These are phyloP conservation scores for Sporothrix curviconia DNA, from an alignment of 2,329 filamentous ascomycete genomes.

Conservation along the genomic window DNA sequence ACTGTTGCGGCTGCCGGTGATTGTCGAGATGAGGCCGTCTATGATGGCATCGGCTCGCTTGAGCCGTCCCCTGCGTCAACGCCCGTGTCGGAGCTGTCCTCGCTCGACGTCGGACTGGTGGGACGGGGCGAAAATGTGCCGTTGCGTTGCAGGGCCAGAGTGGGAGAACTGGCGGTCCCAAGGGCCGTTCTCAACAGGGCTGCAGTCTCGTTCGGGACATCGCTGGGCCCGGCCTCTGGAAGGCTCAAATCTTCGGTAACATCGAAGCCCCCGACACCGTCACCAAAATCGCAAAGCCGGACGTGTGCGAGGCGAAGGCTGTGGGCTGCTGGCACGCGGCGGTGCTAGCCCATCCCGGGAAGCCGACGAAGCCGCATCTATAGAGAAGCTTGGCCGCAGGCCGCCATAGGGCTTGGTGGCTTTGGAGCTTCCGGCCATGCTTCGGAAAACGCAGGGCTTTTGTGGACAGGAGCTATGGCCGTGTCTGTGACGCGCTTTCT, in stretches of 20 bases:
- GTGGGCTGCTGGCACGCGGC: constrained; percentile 7
- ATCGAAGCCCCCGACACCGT: constrained; percentile 4
- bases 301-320: constrained; percentile 15
- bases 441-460: neutral
- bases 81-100: constrained; percentile 26
- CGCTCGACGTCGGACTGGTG: constrained; percentile 38
- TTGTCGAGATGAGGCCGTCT: constrained; percentile 34
- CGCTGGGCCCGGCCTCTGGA: constrained; percentile 20
- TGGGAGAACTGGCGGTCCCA: constrained; percentile 34
- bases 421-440: constrained; percentile 19
- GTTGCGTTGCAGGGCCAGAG: constrained; percentile 55
- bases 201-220: constrained; percentile 41
- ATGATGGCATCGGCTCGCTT: constrained; percentile 32
- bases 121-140: constrained; percentile 70
- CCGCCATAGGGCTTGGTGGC: constrained; percentile 36
- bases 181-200: constrained; percentile 38
- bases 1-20: constrained; percentile 32
- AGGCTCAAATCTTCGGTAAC: constrained; percentile 16
- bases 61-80: constrained; percentile 26
- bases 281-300: constrained; percentile 14
- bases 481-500: neutral
- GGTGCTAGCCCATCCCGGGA: constrained; percentile 2
- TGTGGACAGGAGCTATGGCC: neutral
- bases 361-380: constrained; percentile 6
- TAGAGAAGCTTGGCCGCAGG: constrained; percentile 39